Percentiles rank a stretch among this genome's conserved stretches.
Evolutionary conservation across 257 asterid species (phyloP).

Genomic region (Plantago major): DNA sequence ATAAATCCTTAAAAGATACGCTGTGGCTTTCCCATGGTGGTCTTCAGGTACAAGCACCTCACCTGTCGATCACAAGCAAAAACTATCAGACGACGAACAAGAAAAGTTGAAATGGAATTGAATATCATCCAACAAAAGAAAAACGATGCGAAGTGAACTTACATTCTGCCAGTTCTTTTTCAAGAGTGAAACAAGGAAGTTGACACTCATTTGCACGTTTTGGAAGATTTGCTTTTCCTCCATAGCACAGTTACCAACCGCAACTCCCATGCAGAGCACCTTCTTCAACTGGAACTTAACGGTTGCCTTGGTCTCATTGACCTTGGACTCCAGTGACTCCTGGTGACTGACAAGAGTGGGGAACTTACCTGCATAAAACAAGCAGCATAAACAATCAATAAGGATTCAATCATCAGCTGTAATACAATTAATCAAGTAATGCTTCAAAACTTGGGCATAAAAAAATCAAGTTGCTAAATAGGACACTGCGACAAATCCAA

Average conservation of each 20-base stretch:
- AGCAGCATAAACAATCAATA: background rate
- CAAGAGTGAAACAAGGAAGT: conserved; percentile 43
- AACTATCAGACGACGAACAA: no score
- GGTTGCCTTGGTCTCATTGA: conserved; percentile 50
- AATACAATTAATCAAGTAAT: background rate
- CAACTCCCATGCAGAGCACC: conserved; percentile 61
- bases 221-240: conserved; percentile 52
- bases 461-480: no score
- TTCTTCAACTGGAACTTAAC: conserved; percentile 52
- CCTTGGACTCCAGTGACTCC: conserved; percentile 49
- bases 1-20: conserved; percentile 33
- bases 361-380: conserved; percentile 38
- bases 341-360: conserved; percentile 50
- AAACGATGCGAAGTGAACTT: background rate
- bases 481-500: no score
- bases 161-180: conserved; percentile 57
- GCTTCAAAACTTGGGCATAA: no score
- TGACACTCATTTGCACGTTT: conserved; percentile 48
- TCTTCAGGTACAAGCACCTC: conserved; percentile 52
- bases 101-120: no score
- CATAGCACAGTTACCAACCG: conserved; percentile 49
- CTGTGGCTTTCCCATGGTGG: conserved; percentile 51
- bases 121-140: background rate
- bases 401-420: background rate
- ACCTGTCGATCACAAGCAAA: conserved; percentile 27